Base-by-base conservation (phyloP, 768 basidiomycete species). In the Termitomyces sp. region DNA sequence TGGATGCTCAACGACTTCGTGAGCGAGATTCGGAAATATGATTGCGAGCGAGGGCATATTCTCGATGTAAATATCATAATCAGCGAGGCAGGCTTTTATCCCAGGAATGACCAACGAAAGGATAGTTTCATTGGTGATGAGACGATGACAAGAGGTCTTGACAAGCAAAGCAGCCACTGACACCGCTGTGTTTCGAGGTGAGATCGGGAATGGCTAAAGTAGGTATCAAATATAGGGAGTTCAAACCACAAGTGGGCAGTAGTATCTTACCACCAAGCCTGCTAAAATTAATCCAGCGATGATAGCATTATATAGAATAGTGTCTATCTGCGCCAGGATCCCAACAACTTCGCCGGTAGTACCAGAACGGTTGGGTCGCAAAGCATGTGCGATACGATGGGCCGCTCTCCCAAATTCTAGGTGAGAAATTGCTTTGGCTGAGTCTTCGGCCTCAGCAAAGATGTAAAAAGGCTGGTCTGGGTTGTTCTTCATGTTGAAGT, bases 381-480 rank as follows among this genome's bases (percentile, higher is more conserved):
- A 34, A 16, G 63, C 58, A 51, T 72, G 72, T 0, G 76, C 75
- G 26, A 72, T 61, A 6, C 76, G 70, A 44, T 79, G 73, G 22
- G 68, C 69, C 0, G 76, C 78, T 26, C 72, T 71, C 20, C 67
- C 68, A 57, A 77, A 79, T 51, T 79, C 75, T 3, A 75, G 53
- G 46, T 70, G 70, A 1, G 72, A 67, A 14, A 79, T 66, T 13
- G 57, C 33, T 0, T 58, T 57, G 36, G 67, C 51, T 13, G 58
- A 46, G 12, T 64, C 49, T 22, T 67, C 60, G 16, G 54, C 26
- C 36, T 55, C 54, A 1, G 54, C 50, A 49, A 61, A 70, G n/a
- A 61, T 58, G 43, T 50, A 70, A 22, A 67, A 59, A 18, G 58
- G 58, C 33, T 54, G 53, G 5, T 49, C 33, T 24, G 58, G 37